phyloP scores from a whole-genome alignment of 352 stramenopile genomes.

The Globisporangium parvum region DNA sequence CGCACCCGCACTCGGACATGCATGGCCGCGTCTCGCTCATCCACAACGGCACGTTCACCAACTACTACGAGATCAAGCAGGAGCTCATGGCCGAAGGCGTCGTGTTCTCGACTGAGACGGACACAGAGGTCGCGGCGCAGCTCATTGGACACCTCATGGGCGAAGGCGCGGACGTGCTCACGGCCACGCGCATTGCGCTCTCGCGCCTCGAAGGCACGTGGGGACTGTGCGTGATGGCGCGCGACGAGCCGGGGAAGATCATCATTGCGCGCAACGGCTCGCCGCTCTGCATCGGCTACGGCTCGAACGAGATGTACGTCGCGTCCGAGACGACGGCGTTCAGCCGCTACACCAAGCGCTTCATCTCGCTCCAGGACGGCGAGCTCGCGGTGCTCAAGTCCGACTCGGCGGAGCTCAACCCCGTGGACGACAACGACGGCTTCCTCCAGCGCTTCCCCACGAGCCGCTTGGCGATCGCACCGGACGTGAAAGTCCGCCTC shows the following conservation, averaged over 20 bases:
- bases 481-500: constrained; percentile 93
- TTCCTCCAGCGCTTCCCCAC: constrained; percentile 85
- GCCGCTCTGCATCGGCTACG: constrained; percentile 89
- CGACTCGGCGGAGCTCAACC: constrained; percentile 92
- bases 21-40: constrained; percentile 93
- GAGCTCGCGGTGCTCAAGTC: constrained; percentile 94
- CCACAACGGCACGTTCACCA: constrained; percentile 99
- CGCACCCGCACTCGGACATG: constrained; percentile 95
- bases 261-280: constrained; percentile 97
- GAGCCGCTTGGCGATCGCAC: constrained; percentile 84
- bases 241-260: constrained; percentile 93
- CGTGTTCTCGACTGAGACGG: constrained; percentile 94
- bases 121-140: constrained; percentile 98
- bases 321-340: constrained; percentile 95
- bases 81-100: constrained; percentile 85
- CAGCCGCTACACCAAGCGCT: constrained; percentile 95
- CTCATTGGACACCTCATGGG: constrained; percentile 93
- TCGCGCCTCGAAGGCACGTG: constrained; percentile 93
- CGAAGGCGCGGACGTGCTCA: constrained; percentile 72
- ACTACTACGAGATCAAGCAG: constrained; percentile 91
- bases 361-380: constrained; percentile 95
- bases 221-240: constrained; percentile 92
- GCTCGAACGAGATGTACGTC: constrained; percentile 93
- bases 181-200: constrained; percentile 88
- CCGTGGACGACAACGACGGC: constrained; percentile 62